phyloP scores from a whole-genome alignment of 139 green algal species.

The Haematococcus lacustris region DNA sequence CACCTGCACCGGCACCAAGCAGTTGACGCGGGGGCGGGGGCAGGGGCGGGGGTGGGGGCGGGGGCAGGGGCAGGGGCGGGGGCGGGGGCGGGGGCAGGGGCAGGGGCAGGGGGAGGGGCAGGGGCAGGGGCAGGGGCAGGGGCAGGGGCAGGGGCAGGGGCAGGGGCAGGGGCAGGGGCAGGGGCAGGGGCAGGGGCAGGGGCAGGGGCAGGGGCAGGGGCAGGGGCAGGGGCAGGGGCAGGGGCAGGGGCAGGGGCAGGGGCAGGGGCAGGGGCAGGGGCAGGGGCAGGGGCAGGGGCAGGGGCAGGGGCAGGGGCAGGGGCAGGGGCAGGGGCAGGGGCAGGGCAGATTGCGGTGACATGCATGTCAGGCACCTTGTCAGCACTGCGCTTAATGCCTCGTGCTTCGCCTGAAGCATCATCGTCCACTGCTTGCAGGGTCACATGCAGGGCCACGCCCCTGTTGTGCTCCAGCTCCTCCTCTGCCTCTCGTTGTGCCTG shows the following conservation, averaged over 20 bases:
- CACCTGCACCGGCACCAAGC: too few relatives aligned
- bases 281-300: too few relatives aligned
- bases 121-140: not conserved
- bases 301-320: too few relatives aligned
- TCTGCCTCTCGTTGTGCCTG: slow-evolving; percentile 1
- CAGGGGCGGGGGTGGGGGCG: too few relatives aligned
- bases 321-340: not conserved
- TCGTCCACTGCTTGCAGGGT: slow-evolving; percentile 38
- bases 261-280: too few relatives aligned
- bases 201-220: too few relatives aligned
- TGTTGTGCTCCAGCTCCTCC: slow-evolving; percentile 39
- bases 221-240: too few relatives aligned
- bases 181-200: not conserved
- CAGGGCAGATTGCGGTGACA: too few relatives aligned
- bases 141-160: not conserved
- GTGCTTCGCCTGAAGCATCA: slow-evolving; percentile 15
- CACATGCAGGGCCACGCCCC: slow-evolving; percentile 42
- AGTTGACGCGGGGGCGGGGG: too few relatives aligned
- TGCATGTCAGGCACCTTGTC: slow-evolving; percentile 65
- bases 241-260: too few relatives aligned
- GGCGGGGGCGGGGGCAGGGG: too few relatives aligned
- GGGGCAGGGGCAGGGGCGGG: not conserved
- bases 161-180: not conserved
- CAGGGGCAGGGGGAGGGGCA: too few relatives aligned
- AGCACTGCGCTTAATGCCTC: slow-evolving; percentile 47